Percentiles rank a stretch among this genome's conserved stretches.
Evolutionary conservation across 179 eudicot genomes (phyloP).

Genomic region (Sideroxylon spinosum): DNA sequence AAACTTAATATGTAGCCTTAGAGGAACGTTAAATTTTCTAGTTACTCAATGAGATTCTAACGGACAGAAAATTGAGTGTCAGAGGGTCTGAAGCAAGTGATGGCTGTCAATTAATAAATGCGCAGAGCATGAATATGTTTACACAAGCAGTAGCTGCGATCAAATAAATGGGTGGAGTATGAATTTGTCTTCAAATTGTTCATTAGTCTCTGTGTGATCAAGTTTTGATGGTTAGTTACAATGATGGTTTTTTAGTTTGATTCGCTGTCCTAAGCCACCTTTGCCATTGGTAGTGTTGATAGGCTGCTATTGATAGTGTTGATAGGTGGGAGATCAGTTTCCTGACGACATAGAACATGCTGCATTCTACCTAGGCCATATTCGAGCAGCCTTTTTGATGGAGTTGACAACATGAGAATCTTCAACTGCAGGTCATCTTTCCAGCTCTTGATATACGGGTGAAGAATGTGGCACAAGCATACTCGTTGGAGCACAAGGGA

Average conservation of each 20-base stretch:
- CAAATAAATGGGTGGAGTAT: neutral
- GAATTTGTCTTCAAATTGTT: neutral
- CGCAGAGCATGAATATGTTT: neutral
- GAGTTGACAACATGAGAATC: constrained; percentile 7
- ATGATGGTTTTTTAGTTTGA: neutral
- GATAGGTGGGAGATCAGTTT: neutral
- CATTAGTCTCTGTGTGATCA: neutral
- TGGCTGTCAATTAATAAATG: neutral
- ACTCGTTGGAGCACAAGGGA: constrained; percentile 91
- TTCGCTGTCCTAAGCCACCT: neutral
- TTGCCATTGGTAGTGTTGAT: neutral
- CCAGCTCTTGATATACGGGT: constrained; percentile 94
- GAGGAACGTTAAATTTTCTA: neutral
- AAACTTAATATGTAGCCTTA: neutral
- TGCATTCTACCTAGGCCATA: neutral
- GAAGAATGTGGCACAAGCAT: constrained; percentile 89
- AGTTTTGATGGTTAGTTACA: neutral
- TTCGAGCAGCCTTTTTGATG: constrained; percentile 6
- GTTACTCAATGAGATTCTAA: neutral
- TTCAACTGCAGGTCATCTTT: constrained; percentile 68
- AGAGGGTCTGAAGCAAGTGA: neutral
- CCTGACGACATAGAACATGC: neutral
- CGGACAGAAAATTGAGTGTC: neutral
- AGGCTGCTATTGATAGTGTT: neutral
- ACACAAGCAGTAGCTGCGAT: neutral